Base-by-base conservation (phyloP, 805 yeast species). In the Ogataea minuta region DNA sequence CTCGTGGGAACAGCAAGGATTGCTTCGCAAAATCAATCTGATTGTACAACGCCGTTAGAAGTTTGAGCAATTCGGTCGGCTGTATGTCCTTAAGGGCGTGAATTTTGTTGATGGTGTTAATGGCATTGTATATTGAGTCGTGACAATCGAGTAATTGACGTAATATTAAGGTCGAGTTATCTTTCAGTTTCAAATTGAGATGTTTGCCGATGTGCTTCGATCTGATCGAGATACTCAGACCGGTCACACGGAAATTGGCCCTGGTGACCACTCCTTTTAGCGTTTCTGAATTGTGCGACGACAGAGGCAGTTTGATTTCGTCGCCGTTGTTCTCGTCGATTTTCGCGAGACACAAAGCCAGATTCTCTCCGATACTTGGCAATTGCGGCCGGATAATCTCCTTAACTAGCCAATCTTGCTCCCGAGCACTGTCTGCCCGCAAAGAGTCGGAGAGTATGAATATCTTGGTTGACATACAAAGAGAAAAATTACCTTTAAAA, bases 181-280 rank as follows among this genome's bases (percentile, higher is more conserved):
- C 67, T 67, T 52, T 57, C 57, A 52, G 57, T 59, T 48, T 74
- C 44, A 64, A 57, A 47, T 57, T 67, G 45, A 65, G 63, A 42
- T 55, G 60, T 47, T 55, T 56, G 48, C 66, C 70, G 38, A 72
- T 56, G 35, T 51, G 52, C 41, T 62, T 71, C 39, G 60, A 60
- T 36, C 28, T 58, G 20, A 75, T 54, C 0, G 57, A 45, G 9
- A 74, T 56, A 29, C 68, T 70, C 44, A 81, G 56, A 21, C 73
- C 74, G 1, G 72, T 65, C 4, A 83, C 64, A 44, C 71, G 70
- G 9, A 72, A 68, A 6, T 81, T 80, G 37, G 68, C 71, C 35
- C 90, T 58, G 0, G 76, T 73, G 0, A 82, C 56, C 1, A 77
- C 67, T 0, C 91, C 91, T 44, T 80, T 79, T 11, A 81, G 59